Evolutionary conservation across 2,329 filamentous ascomycete species (phyloP), one percentile per base, ranked within the genome.

Genomic region (Ophiocordyceps camponoti-saundersi): DNA sequence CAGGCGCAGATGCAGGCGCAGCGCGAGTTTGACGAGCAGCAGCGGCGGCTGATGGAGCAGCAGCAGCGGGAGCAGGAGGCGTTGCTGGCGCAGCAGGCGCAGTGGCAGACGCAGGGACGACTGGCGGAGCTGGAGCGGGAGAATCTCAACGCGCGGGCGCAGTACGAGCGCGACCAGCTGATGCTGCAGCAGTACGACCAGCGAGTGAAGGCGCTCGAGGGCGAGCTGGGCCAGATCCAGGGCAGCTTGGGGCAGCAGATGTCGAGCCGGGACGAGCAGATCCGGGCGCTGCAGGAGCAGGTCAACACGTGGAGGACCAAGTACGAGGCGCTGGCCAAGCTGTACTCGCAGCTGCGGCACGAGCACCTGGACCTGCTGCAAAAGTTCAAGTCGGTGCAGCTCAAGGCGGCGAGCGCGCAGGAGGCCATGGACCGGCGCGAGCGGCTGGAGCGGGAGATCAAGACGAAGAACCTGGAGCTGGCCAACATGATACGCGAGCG

Each of bases 391-490:
- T 74, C 81, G 7, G 85, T 95, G 36, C 93, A 96, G 63, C 74
- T 96, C 52, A 98, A 96, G 72, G 92, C 92, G 2, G 88, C 90
- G 16, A 96, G 89, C 6, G 92, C 92, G 0, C 90, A 96, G 61
- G 92, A 98, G 67, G 92, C 92, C 1, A 95, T 96, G 52, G 92
- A 96, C 48, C 81, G 78, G 55, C 82, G 90, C 10, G 92, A 98
- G 68, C 95, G 93, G 70, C 74, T 98, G 46, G 88, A 96, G 68
- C 83, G 90, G 32, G 92, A 98, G 67, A 84, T 98, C 62, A 98
- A 98, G 76, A 95, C 90, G 29, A 98, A 98, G 77, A 98, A 98
- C 60, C 71, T 98, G n/a, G 92, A 98, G 64, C 68, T 98, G 51
- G 92, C 92, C 30, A 88, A 96, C 62, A 96, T 98, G 92, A 98